phyloP scores from a whole-genome alignment of 371 early-diverging fungal species.

The Syncephalastrum monosporum region DNA sequence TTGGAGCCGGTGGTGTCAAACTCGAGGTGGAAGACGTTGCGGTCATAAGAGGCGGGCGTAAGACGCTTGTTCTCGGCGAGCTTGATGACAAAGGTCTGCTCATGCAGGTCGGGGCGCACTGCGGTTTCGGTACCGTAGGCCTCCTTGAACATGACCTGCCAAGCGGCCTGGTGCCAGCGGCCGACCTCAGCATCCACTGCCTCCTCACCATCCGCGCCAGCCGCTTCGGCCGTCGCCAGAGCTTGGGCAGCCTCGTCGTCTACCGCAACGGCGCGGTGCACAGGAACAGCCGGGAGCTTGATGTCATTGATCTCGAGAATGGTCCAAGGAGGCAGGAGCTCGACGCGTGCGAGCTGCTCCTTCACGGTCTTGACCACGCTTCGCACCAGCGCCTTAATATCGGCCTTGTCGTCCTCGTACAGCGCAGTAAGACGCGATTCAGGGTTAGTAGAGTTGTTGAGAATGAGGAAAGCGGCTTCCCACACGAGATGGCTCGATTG shows the following conservation, averaged over 20 bases:
- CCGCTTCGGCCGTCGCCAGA: slow-evolving; percentile 24
- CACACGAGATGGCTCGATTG: slow-evolving; percentile 53
- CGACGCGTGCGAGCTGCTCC: slow-evolving; percentile 32
- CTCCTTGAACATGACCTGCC: slow-evolving; percentile 79
- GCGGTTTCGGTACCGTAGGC: slow-evolving; percentile 58
- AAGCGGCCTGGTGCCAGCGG: slow-evolving; percentile 65
- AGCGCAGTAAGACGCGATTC: slow-evolving; percentile 24
- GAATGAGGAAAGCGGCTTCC: slow-evolving; percentile 60
- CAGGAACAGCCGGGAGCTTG: slow-evolving; percentile 30
- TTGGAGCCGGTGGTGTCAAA: slow-evolving; percentile 80
- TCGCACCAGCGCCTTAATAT: slow-evolving; percentile 18
- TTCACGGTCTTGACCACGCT: slow-evolving; percentile 29
- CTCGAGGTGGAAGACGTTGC: slow-evolving; percentile 95
- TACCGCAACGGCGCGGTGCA: slow-evolving; percentile 36
- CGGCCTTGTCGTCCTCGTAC: slow-evolving; percentile 32
- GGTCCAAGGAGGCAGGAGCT: slow-evolving; percentile 54
- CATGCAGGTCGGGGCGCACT: slow-evolving; percentile 68
- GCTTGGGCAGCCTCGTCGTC: slow-evolving; percentile 41
- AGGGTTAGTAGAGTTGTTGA: slow-evolving; percentile 13
- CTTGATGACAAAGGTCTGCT: slow-evolving; percentile 62
- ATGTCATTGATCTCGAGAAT: slow-evolving; percentile 44
- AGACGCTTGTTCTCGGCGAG: slow-evolving; percentile 78
- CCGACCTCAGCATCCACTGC: slow-evolving; percentile 37
- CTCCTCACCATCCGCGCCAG: slow-evolving; percentile 40
- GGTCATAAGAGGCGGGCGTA: slow-evolving; percentile 85